Evolutionary conservation across 2,329 filamentous ascomycete species (phyloP), one percentile per base, ranked within the genome.

Genomic region (Grosmannia huntii): DNA sequence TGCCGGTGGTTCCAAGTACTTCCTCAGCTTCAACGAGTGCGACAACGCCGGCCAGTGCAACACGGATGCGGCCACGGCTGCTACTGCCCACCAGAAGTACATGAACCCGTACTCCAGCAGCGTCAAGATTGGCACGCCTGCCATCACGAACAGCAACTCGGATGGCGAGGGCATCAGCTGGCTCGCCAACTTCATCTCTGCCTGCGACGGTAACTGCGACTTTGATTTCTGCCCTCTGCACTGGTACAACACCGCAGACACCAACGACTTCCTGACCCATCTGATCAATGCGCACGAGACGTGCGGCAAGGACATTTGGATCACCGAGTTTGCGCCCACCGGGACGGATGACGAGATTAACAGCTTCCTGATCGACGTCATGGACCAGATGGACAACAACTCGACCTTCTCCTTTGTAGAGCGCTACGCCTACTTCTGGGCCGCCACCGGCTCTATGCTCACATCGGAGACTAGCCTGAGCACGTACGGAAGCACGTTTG

Each of bases 1-100:
- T 61, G 64, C 69, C 55, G 68, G 68, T 14, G 85, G 84, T 58
- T 72, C 78, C 63, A 78, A 75, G 62, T 74, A 77, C 64, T 69
- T 88, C 58, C 76, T 88, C 66, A 76, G 77, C 69, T 87, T 87
- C 79, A 89, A 89, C 76, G 85, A 89, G 76, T 83, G 83, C 52
- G 86, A 89, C 69, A 76, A 78, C 62, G 63, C 64, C 14, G 67
- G 67, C n/a, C 84, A 88, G 72, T 73, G 82, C 65, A 80, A 84
- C 73, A 68, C 86, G 68, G 68, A 70, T 27, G 72, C 82, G n/a
- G 64, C 65, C 6, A 67, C 66, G 1, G 83, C 82, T 46, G 83
- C 81, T n/a, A 46, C 68, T 1, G 70, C 70, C 31, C 82, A 83
- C 70, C 76, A 74, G 57, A 64, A 76, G 66, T 75, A 73, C 68